These are phyloP conservation scores for Thalassia testudinum DNA, from an alignment of 116 monocot genomes.

Conservation along the genomic window DNA sequence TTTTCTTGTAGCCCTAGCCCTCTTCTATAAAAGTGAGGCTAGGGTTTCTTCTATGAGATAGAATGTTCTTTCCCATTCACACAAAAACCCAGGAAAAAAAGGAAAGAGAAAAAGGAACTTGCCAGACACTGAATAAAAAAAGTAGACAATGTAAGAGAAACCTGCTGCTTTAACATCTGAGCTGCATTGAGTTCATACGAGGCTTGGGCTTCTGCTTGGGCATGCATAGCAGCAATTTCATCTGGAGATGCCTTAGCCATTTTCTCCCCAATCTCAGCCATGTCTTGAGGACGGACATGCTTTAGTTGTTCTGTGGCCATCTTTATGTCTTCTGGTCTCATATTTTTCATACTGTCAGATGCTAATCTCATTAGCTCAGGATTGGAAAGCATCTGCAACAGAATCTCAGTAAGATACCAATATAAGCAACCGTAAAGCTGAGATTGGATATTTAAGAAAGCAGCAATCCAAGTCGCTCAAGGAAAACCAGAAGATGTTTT, in stretches of 20 bases:
- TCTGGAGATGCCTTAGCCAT: constrained; percentile 73
- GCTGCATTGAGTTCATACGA: constrained; percentile 65
- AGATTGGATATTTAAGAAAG: too few relatives aligned
- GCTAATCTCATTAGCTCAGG: constrained; percentile 75
- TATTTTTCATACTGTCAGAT: constrained; percentile 76
- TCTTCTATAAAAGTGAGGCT: too few relatives aligned
- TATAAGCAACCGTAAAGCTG: too few relatives aligned
- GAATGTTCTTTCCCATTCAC: too few relatives aligned
- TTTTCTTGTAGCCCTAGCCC: too few relatives aligned
- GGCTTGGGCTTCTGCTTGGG: constrained; percentile 53
- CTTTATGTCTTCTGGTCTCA: constrained; percentile 66
- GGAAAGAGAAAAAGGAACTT: too few relatives aligned
- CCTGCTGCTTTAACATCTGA: constrained; percentile 81
- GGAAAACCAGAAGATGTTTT: not conserved
- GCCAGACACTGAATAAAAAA: too few relatives aligned
- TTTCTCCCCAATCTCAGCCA: constrained; percentile 62
- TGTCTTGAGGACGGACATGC: constrained; percentile 60
- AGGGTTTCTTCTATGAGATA: too few relatives aligned
- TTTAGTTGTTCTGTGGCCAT: constrained; percentile 74
- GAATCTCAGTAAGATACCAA: not conserved
- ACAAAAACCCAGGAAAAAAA: too few relatives aligned
- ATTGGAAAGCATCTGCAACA: constrained; percentile 83
- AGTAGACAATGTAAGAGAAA: constrained; percentile 5
- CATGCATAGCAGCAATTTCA: constrained; percentile 75
- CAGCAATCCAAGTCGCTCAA: too few relatives aligned